A percentile compares a stretch with the other conserved stretches of the same genome.
These are phyloP conservation scores for Carex scoparia DNA, from an alignment of 176 grass and related monocot genomes.

Conservation along the genomic window DNA sequence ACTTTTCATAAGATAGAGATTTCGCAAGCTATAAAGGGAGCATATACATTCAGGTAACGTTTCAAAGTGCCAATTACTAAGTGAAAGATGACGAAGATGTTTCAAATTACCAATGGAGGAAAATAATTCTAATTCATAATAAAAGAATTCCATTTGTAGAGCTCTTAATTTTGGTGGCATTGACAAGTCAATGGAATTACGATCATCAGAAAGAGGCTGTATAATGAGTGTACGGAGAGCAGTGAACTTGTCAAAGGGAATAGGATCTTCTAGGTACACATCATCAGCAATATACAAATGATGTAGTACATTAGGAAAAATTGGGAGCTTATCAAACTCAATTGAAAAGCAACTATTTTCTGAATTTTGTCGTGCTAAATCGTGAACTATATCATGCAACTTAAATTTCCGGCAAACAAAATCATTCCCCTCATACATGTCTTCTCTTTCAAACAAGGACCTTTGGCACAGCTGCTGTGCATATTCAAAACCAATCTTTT, in stretches of 20 bases:
- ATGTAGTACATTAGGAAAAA: background rate
- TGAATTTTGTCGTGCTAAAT: no score
- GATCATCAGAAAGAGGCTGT: no score
- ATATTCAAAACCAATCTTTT: no score
- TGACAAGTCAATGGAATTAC: no score
- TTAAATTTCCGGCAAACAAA: no score
- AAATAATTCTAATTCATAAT: no score
- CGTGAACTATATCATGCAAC: no score
- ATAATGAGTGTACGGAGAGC: background rate
- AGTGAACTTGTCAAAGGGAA: background rate
- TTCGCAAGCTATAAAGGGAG: conserved; percentile 32
- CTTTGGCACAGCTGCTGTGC: no score
- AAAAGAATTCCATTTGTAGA: background rate
- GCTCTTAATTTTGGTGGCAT: background rate
- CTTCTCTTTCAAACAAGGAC: no score
- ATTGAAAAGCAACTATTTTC: background rate
- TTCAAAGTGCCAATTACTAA: background rate
- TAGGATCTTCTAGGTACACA: background rate
- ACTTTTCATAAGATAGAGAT: background rate
- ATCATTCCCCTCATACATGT: no score
- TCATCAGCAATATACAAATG: background rate
- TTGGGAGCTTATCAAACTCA: background rate
- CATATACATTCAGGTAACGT: conserved; percentile 12
- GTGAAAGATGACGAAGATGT: conserved; percentile 15
- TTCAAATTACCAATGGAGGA: background rate